Percentiles rank a stretch among this genome's conserved stretches.
phyloP scores from a whole-genome alignment of 805 yeast species.

The Yamadazyma laniorum region DNA sequence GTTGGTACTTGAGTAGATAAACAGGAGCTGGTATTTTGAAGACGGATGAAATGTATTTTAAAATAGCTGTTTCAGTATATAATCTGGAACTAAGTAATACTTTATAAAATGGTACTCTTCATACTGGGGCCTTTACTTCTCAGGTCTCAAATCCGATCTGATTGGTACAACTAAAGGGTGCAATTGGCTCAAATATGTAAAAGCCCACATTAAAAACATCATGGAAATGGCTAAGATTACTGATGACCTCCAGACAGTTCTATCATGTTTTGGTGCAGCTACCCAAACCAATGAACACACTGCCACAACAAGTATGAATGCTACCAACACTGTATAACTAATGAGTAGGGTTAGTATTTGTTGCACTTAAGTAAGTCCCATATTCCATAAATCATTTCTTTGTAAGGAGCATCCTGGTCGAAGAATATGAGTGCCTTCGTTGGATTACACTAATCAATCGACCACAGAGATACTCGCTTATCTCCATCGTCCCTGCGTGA shows the following conservation, averaged over 20 bases:
- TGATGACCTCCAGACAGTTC: conserved; percentile 47
- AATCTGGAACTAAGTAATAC: too few relatives aligned
- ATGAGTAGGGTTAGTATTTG: conserved; percentile 17
- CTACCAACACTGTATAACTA: conserved; percentile 71
- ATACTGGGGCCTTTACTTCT: conserved; percentile 23
- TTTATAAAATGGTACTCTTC: neutral
- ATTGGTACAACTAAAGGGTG: conserved; percentile 92
- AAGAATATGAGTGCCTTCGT: too few relatives aligned
- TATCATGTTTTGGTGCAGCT: conserved; percentile 78
- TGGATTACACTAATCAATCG: too few relatives aligned
- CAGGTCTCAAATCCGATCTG: conserved; percentile 88
- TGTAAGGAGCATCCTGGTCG: too few relatives aligned
- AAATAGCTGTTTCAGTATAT: too few relatives aligned
- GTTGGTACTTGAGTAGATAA: too few relatives aligned
- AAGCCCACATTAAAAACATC: conserved; percentile 90
- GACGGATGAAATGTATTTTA: too few relatives aligned
- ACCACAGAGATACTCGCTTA: too few relatives aligned
- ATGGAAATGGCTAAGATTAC: conserved; percentile 63
- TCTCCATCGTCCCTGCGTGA: too few relatives aligned
- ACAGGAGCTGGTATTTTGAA: too few relatives aligned
- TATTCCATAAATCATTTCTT: too few relatives aligned
- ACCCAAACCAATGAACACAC: conserved; percentile 74
- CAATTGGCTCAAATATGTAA: conserved; percentile 81
- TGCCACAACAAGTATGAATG: conserved; percentile 55
- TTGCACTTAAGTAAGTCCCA: too few relatives aligned